Percentiles rank a stretch among this genome's conserved stretches.
Conservation (phyloP, 2,329 filamentous ascomycete species). For the Talaromyces verruculosus region DNA sequence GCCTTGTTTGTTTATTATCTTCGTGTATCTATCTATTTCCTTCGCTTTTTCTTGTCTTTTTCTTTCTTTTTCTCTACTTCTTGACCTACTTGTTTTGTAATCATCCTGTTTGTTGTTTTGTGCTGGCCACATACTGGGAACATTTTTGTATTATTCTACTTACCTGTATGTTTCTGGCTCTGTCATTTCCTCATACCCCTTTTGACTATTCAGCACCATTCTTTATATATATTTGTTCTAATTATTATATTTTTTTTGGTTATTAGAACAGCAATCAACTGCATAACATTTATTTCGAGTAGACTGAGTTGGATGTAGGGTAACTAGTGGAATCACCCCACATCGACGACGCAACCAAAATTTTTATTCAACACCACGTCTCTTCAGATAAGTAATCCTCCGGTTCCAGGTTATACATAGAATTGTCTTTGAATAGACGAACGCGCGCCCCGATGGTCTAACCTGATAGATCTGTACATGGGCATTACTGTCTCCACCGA, state of each 20-base stretch:
- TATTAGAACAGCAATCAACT: constrained; percentile 3
- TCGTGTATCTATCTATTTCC: constrained; percentile 46
- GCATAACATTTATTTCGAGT: neutral
- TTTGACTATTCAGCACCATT: constrained; percentile 5
- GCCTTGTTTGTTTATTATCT: constrained; percentile 42
- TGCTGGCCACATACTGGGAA: constrained; percentile 39
- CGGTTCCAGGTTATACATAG: too few relatives aligned
- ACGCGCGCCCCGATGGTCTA: neutral
- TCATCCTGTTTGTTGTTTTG: constrained; percentile 29
- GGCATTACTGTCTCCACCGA: neutral
- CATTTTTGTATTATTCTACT: constrained; percentile 33
- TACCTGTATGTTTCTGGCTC: constrained; percentile 19
- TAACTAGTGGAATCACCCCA: neutral
- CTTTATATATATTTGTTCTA: constrained; percentile 13
- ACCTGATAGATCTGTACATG: neutral
- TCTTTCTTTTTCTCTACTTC: constrained; percentile 22
- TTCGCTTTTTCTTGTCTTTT: constrained; percentile 31
- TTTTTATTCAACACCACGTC: neutral
- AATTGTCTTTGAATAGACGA: neutral
- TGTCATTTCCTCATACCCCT: constrained; percentile 39
- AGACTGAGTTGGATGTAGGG: too few relatives aligned
- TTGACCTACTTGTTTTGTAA: constrained; percentile 22
- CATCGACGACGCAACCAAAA: neutral
- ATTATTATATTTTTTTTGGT: neutral
- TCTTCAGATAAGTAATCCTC: neutral